Evolutionary conservation across 2,329 filamentous ascomycete genomes (phyloP).

Genomic region (Neurospora sp.): DNA sequence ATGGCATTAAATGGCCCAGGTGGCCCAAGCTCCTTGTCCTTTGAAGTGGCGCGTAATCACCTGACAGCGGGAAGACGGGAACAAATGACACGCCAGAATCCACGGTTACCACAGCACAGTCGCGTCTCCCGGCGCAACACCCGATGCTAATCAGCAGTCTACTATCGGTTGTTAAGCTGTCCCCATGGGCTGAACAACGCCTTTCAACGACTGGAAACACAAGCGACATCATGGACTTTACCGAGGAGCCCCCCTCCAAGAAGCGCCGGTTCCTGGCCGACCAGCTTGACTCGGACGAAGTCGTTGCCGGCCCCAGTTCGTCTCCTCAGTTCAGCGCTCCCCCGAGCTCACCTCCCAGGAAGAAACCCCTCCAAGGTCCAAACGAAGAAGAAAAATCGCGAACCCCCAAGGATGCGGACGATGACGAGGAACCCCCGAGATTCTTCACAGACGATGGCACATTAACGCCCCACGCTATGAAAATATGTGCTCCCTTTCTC

Average conservation of each 20-base stretch:
- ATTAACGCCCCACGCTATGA: not conserved
- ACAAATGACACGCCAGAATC: constrained; percentile 13
- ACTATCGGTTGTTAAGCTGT: not conserved
- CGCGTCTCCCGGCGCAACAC: constrained; percentile 13
- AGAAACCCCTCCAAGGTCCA: not conserved
- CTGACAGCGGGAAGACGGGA: constrained; percentile 6
- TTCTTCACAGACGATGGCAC: not conserved
- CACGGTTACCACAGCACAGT: constrained; percentile 7
- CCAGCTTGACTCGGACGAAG: constrained; percentile 10
- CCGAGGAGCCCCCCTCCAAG: constrained; percentile 34
- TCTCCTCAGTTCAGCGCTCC: constrained; percentile 1
- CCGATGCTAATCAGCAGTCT: not conserved
- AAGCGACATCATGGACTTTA: constrained; percentile 7
- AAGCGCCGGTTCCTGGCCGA: constrained; percentile 36
- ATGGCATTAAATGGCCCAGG: not conserved
- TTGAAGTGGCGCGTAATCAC: constrained; percentile 10
- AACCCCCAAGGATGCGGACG: not conserved
- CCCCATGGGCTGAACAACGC: not conserved
- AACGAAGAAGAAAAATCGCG: not conserved
- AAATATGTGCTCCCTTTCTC: not conserved
- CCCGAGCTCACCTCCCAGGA: not conserved
- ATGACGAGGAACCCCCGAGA: not conserved
- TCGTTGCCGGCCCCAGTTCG: constrained; percentile 13
- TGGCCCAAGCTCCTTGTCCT: not conserved
- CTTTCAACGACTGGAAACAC: not conserved